Percentiles rank a stretch among this genome's conserved stretches.
Conservation (phyloP, 768 basidiomycete species). For the Tylopilus intermedius region DNA sequence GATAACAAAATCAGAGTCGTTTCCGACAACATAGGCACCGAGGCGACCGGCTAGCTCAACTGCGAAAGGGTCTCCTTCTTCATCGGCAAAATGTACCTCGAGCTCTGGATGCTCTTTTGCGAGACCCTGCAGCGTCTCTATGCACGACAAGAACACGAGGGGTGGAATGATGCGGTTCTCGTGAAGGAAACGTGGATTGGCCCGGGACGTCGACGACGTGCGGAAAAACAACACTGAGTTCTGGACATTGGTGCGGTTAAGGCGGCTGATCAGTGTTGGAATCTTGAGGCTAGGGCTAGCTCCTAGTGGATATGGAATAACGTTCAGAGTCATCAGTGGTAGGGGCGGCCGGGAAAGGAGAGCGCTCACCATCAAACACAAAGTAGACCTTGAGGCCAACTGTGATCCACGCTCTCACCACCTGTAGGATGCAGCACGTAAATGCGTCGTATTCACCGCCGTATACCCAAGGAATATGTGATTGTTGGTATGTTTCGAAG, state of each 20-base stretch:
- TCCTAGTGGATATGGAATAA: conserved; percentile 38
- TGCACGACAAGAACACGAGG: conserved; percentile 51
- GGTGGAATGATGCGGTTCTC: conserved; percentile 77
- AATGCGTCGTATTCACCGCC: conserved; percentile 75
- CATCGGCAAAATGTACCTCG: conserved; percentile 68
- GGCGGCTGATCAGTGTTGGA: conserved; percentile 56
- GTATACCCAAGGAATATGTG: conserved; percentile 75
- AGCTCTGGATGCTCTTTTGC: conserved; percentile 34
- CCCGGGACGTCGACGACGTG: conserved; percentile 62
- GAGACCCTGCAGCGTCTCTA: conserved; percentile 47
- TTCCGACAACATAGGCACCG: conserved; percentile 69
- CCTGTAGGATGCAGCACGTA: conserved; percentile 40
- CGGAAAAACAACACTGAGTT: conserved; percentile 74
- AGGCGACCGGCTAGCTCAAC: conserved; percentile 76
- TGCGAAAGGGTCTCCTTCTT: conserved; percentile 77
- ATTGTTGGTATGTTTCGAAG: conserved; percentile 56
- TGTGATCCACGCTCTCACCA: conserved; percentile 63
- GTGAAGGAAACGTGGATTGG: conserved; percentile 60
- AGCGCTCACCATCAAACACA: conserved; percentile 70
- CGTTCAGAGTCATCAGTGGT: conserved; percentile 10
- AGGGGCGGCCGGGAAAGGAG: conserved; percentile 15
- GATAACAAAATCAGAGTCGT: conserved; percentile 80
- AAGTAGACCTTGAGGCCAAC: conserved; percentile 64
- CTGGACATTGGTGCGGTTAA: conserved; percentile 53
- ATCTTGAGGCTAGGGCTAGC: conserved; percentile 70